Percentiles rank a stretch among this genome's conserved stretches.
Conservation (phyloP, 2,329 filamentous ascomycete genomes). For the Coniochaeta sp. region DNA sequence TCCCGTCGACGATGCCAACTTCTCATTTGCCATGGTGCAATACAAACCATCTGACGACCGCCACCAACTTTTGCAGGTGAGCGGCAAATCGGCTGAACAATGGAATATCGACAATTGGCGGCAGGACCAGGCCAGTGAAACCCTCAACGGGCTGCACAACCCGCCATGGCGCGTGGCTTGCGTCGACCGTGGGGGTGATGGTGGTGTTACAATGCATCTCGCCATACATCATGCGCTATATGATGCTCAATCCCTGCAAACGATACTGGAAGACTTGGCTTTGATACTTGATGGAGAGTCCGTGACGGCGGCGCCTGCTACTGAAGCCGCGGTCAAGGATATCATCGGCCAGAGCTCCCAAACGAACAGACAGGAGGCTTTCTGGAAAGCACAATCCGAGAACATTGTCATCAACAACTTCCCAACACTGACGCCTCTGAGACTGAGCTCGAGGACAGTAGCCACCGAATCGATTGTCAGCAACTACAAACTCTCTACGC, state of each 20-base stretch:
- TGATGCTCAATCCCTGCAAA: constrained; percentile 67
- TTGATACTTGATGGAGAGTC: constrained; percentile 24
- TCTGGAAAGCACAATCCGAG: constrained; percentile 56
- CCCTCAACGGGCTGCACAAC: constrained; percentile 37
- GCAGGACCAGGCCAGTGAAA: constrained; percentile 17
- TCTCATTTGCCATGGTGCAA: constrained; percentile 70
- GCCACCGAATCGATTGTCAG: constrained; percentile 30
- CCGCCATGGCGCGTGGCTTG: constrained; percentile 60
- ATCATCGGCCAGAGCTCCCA: constrained; percentile 29
- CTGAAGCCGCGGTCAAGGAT: constrained; percentile 27
- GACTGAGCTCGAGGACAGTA: constrained; percentile 25
- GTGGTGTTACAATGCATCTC: constrained; percentile 30
- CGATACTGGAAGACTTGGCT: constrained; percentile 55
- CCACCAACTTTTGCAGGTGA: constrained; percentile 12
- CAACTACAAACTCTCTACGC: constrained; percentile 27
- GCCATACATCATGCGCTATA: constrained; percentile 76
- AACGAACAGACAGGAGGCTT: constrained; percentile 31
- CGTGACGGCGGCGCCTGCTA: constrained; percentile 9
- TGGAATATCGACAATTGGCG: constrained; percentile 32
- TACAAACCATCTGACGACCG: constrained; percentile 26
- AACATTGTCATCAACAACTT: constrained; percentile 60
- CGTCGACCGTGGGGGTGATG: constrained; percentile 19
- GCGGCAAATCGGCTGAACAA: neutral
- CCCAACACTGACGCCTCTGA: constrained; percentile 64
- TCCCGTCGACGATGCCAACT: constrained; percentile 49